Base-by-base conservation (phyloP, 371 early-diverging fungal species). In the Massospora cicadina region DNA sequence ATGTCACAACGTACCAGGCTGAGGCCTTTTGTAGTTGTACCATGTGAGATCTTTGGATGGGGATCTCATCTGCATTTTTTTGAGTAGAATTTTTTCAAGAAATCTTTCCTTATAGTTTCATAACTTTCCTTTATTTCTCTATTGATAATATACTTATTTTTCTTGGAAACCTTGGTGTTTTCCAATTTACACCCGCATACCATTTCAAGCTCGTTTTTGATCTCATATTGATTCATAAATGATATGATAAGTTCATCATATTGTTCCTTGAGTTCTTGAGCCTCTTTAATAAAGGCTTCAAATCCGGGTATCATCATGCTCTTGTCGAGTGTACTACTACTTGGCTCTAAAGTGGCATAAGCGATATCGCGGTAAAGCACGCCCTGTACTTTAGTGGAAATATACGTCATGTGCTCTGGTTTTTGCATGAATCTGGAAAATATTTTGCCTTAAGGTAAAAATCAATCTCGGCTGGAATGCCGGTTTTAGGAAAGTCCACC, bases 401-500 rank as follows among this genome's bases (percentile, higher is more conserved):
- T 5, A 66, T 89, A 90, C 0, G 71, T 68, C 7, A 67, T 66
- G 59, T 81, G 79, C 27, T 73, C 73, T 2, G 74, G 71, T 68
- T 85, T 84, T 62, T 87, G 78, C 89, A 92, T 87, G 65, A 86
- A 92, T 89, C 89, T 0, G 93, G 93, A 64, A 77, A 88, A 0
- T 55, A 54, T 12, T 62, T 69, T 0, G 83, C 82, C 5, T 72
- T 66, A 0, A 82, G 70, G 28, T 79, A 78, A 0, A 65, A 65
- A 0, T 67, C 69, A 27, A 72, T 66, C 0, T 75, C 79, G 1
- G 81, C 82, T 0, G 81, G 75, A 28, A 69, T 72, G 0, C 89
- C 87, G 27, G 82, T 80, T 69, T 87, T 86, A 2, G 83, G 77
- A 60, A 82, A 89, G 65, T 87, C 87, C 28, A 82, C 81, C 0